phyloP scores from a whole-genome alignment of 345 rosid species.

The Eucalyptus tenuipes region DNA sequence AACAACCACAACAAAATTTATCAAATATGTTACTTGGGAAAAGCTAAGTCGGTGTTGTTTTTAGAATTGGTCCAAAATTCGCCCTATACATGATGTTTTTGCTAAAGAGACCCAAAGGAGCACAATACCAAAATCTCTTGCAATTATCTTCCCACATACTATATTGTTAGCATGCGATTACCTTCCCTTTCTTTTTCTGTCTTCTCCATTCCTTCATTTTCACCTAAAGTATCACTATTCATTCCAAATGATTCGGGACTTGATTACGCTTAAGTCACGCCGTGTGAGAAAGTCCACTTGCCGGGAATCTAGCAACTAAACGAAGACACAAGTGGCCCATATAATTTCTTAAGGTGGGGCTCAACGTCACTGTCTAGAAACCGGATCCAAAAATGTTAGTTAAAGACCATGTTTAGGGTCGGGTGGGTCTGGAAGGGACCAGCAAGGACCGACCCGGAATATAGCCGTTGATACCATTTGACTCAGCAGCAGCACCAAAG shows the following conservation, averaged over 20 bases:
- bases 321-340: background rate
- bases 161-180: background rate
- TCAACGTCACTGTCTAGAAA: background rate
- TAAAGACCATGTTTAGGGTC: background rate
- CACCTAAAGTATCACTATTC: background rate
- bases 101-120: background rate
- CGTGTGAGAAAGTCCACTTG: background rate
- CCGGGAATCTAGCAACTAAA: background rate
- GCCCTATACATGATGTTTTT: background rate
- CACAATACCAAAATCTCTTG: background rate
- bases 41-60: rapidly evolving
- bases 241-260: background rate
- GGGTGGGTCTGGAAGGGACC: background rate
- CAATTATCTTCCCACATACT: background rate
- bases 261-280: background rate
- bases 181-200: background rate
- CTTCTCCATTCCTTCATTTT: background rate
- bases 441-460: background rate
- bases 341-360: background rate
- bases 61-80: background rate
- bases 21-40: background rate
- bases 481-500: background rate
- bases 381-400: background rate
- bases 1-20: background rate
- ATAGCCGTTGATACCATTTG: background rate